Percentiles rank a stretch among this genome's conserved stretches.
Evolutionary conservation across 2,329 filamentous ascomycete genomes (phyloP).

Genomic region (Colletotrichum costaricense): DNA sequence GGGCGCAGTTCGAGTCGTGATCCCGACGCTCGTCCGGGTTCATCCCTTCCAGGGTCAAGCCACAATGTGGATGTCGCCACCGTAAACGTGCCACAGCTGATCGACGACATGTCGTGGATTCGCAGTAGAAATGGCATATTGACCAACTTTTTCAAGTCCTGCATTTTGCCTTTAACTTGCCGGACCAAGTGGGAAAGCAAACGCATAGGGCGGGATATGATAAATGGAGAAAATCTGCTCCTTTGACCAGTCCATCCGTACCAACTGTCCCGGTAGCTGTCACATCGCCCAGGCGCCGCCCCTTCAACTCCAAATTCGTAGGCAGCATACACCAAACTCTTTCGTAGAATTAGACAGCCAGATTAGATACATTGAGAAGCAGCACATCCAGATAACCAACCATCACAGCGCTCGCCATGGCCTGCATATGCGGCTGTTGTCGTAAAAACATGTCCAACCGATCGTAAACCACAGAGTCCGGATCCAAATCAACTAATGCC

Average conservation of each 20-base stretch:
- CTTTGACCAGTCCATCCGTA: neutral
- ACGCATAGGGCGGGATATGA: neutral
- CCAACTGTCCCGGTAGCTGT: neutral
- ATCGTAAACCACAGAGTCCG: neutral
- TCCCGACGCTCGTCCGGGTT: conserved; percentile 4
- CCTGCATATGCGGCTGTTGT: conserved; percentile 19
- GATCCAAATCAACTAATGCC: neutral
- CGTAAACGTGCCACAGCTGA: conserved; percentile 23
- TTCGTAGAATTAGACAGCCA: conserved; percentile 12
- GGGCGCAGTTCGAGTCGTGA: neutral
- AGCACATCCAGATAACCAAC: conserved; percentile 17
- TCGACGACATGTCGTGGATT: conserved; percentile 27
- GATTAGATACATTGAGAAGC: conserved; percentile 20
- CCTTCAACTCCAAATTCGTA: neutral
- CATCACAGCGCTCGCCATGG: conserved; percentile 19
- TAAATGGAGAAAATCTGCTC: neutral
- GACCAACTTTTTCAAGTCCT: neutral
- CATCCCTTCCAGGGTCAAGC: conserved; percentile 28
- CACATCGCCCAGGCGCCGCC: neutral
- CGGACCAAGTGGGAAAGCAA: neutral
- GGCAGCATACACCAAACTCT: neutral
- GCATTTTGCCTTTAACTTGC: neutral
- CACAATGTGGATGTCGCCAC: conserved; percentile 32
- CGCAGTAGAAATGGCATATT: too few relatives aligned
- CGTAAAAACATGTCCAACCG: neutral